Conservation (phyloP, 148 eudicot genomes). For the Euryodendron excelsum region DNA sequence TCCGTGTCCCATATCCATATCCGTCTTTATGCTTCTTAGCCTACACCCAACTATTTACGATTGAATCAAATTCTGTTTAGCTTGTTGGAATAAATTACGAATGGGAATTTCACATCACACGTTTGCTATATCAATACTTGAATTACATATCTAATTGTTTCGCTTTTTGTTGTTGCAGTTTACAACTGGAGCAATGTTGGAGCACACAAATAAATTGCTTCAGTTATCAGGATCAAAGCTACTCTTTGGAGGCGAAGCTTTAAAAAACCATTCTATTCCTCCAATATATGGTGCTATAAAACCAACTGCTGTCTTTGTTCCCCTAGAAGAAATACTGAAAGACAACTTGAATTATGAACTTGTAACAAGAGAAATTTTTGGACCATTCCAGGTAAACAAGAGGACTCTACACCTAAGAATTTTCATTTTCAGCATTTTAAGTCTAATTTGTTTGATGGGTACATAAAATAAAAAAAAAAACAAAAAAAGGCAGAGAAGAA, state of each 20-base stretch:
- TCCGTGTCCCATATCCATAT: background rate
- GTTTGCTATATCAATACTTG: background rate
- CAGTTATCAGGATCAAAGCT: constrained; percentile 80
- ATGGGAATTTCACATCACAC: background rate
- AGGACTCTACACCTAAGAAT: background rate
- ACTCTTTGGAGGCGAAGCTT: constrained; percentile 83
- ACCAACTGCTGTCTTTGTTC: constrained; percentile 91
- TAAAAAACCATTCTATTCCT: constrained; percentile 82
- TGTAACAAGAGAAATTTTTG: constrained; percentile 83
- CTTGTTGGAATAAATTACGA: background rate
- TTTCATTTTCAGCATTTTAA: background rate
- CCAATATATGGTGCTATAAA: constrained; percentile 81
- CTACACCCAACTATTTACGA: background rate
- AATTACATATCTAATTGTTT: background rate
- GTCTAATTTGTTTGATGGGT: background rate
- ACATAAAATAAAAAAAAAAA: no score
- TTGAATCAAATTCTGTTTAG: background rate
- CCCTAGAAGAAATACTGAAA: constrained; percentile 84
- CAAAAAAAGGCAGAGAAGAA: background rate
- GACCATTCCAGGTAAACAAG: constrained; percentile 77
- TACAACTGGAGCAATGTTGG: constrained; percentile 85
- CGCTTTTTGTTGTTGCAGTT: constrained; percentile 40
- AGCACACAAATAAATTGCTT: constrained; percentile 68
- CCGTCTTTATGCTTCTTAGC: background rate
- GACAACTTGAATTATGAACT: constrained; percentile 71